These are phyloP conservation scores for Sphaerulina populicola DNA, from an alignment of 2,329 filamentous ascomycete species.

Conservation along the genomic window DNA sequence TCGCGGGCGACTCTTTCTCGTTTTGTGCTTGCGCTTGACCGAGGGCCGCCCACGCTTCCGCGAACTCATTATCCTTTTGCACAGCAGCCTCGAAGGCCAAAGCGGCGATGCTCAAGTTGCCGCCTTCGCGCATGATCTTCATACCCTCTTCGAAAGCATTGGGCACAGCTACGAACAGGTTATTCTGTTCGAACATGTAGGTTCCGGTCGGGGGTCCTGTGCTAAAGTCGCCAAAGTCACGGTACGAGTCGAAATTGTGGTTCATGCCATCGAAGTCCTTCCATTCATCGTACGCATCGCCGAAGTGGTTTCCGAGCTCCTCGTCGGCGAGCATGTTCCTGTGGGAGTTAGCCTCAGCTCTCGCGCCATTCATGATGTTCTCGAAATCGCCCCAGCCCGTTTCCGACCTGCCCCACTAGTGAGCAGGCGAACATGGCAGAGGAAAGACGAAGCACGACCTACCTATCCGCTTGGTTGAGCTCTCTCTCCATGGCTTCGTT, in stretches of 20 bases:
- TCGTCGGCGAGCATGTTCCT: constrained; percentile 62
- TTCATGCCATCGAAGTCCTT: constrained; percentile 62
- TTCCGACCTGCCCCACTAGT: constrained; percentile 44
- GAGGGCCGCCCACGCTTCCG: constrained; percentile 88
- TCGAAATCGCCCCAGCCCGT: constrained; percentile 82
- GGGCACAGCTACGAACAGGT: constrained; percentile 69
- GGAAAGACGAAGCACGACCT: constrained; percentile 40
- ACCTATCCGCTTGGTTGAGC: constrained; percentile 81
- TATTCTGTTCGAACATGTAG: constrained; percentile 92
- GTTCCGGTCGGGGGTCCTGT: constrained; percentile 51
- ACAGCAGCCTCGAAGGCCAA: constrained; percentile 93
- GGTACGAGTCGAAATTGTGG: constrained; percentile 50
- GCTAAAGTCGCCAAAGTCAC: constrained; percentile 41
- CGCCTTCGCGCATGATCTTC: constrained; percentile 84
- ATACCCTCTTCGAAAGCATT: constrained; percentile 91
- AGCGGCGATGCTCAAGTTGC: constrained; percentile 86
- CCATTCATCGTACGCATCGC: constrained; percentile 76
- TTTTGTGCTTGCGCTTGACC: constrained; percentile 94
- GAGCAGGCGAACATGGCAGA: constrained; percentile 12
- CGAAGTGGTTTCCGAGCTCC: constrained; percentile 53
- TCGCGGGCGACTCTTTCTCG: constrained; percentile 94
- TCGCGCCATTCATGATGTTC: constrained; percentile 75
- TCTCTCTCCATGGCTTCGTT: constrained; percentile 74
- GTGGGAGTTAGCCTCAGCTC: constrained; percentile 58
- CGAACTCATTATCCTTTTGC: constrained; percentile 77